These are phyloP conservation scores for Vicia faba DNA, from an alignment of 306 rosid genomes.

Conservation along the genomic window DNA sequence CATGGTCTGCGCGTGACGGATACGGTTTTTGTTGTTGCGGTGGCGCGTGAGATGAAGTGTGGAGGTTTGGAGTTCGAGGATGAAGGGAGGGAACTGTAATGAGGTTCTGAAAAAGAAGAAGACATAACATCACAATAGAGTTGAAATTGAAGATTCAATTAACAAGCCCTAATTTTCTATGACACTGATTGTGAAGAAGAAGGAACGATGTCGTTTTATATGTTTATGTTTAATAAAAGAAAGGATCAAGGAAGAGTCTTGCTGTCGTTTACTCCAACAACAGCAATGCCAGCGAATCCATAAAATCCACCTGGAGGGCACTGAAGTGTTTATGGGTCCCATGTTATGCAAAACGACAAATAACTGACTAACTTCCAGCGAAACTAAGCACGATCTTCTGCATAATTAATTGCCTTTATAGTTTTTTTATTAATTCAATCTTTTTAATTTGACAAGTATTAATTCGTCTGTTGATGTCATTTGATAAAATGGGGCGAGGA, in stretches of 20 bases:
- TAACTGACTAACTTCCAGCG: not conserved
- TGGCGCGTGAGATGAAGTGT: constrained; percentile 36
- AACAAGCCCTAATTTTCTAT: not conserved
- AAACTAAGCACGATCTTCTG: not conserved
- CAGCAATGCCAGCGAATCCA: constrained; percentile 37
- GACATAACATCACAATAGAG: constrained; percentile 41
- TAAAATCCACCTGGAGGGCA: constrained; percentile 12
- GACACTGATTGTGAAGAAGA: not conserved
- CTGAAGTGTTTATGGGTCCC: constrained; percentile 27
- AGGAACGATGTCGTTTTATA: constrained; percentile 38
- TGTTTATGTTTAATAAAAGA: not conserved
- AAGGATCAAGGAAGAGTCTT: not conserved
- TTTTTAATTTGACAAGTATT: not conserved
- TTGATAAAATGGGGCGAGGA: not conserved
- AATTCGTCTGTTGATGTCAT: not conserved
- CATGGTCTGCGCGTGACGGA: constrained; percentile 65
- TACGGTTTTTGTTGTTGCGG: constrained; percentile 4
- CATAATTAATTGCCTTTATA: not conserved
- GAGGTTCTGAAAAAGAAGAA: constrained; percentile 50
- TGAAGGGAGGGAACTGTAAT: constrained; percentile 38
- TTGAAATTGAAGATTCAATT: constrained; percentile 6
- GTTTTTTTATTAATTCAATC: not conserved
- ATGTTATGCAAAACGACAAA: not conserved
- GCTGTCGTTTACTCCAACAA: constrained; percentile 33
- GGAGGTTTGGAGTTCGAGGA: not conserved